phyloP scores from a whole-genome alignment of 2,329 filamentous ascomycete genomes.

The Xylaria digitata region DNA sequence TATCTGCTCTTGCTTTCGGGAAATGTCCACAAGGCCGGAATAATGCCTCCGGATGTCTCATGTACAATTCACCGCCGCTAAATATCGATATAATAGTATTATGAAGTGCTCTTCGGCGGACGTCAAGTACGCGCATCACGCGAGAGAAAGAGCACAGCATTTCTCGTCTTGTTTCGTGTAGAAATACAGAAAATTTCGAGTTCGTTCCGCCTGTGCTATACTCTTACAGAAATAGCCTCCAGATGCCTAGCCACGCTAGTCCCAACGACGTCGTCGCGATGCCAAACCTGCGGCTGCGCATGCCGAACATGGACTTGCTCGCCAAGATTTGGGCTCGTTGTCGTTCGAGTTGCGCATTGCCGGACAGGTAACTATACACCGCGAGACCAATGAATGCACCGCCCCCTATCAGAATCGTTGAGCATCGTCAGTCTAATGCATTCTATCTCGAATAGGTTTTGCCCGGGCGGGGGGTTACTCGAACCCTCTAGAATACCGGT shows the following conservation, averaged over 20 bases:
- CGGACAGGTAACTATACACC: conserved; percentile 81
- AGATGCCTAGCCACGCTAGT: conserved; percentile 77
- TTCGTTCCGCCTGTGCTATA: neutral
- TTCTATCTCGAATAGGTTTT: neutral
- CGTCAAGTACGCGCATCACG: neutral
- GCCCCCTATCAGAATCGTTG: conserved; percentile 65
- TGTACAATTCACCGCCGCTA: neutral
- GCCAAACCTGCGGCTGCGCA: conserved; percentile 75
- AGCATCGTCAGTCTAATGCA: conserved; percentile 23
- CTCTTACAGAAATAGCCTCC: conserved; percentile 69
- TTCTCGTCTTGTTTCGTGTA: conserved; percentile 1
- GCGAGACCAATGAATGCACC: conserved; percentile 80
- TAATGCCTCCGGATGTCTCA: neutral
- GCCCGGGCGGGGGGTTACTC: neutral
- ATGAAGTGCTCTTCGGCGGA: conserved; percentile 1
- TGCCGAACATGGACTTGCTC: conserved; percentile 77
- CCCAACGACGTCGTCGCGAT: conserved; percentile 75
- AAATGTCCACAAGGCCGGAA: conserved; percentile 1
- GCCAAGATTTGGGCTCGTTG: conserved; percentile 74
- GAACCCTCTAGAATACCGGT: neutral
- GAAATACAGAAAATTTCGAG: neutral
- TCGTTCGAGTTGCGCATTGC: conserved; percentile 75
- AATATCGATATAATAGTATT: neutral
- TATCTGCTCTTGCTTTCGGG: conserved; percentile 3
- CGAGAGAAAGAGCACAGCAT: conserved; percentile 2